Conservation (phyloP, 2,329 filamentous ascomycete species). For the Nectriaceae sp. region DNA sequence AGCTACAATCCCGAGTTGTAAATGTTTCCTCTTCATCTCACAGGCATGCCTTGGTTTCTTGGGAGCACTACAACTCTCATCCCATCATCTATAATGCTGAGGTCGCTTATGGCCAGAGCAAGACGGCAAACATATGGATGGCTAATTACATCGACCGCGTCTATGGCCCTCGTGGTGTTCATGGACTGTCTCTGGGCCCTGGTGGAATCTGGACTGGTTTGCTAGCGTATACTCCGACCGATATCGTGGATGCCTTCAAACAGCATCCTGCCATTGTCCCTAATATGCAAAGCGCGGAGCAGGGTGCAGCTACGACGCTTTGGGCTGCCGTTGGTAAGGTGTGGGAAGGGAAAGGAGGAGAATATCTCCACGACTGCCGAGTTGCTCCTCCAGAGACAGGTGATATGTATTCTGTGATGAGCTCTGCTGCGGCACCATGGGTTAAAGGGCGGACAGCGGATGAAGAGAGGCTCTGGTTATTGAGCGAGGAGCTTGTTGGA, state of each 20-base stretch:
- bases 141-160: slow-evolving; percentile 49
- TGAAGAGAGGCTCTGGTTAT: slow-evolving; percentile 44
- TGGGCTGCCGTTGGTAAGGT: slow-evolving; percentile 44
- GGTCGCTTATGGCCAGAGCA: slow-evolving; percentile 45
- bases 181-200: slow-evolving; percentile 44
- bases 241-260: slow-evolving; percentile 3
- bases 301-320: slow-evolving; percentile 51
- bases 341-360: slow-evolving; percentile 48
- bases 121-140: slow-evolving; percentile 50
- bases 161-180: slow-evolving; percentile 42
- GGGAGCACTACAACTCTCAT: slow-evolving; percentile 41
- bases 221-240: neutral
- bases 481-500: slow-evolving; percentile 27
- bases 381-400: slow-evolving; percentile 24
- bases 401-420: slow-evolving; percentile 1
- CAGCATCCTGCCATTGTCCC: slow-evolving; percentile 4
- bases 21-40: slow-evolving; percentile 46
- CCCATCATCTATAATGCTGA: slow-evolving; percentile 31
- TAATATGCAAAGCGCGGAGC: slow-evolving; percentile 21
- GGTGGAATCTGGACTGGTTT: slow-evolving; percentile 37
- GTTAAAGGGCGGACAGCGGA: slow-evolving; percentile 40
- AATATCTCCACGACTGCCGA: slow-evolving; percentile 46
- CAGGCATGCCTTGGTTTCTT: slow-evolving; percentile 32
- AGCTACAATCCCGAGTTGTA: slow-evolving; percentile 48
- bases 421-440: slow-evolving; percentile 20